Percentiles rank a stretch among this genome's conserved stretches.
These are phyloP conservation scores for Saturnispora diversa DNA, from an alignment of 805 yeast genomes.

Conservation along the genomic window DNA sequence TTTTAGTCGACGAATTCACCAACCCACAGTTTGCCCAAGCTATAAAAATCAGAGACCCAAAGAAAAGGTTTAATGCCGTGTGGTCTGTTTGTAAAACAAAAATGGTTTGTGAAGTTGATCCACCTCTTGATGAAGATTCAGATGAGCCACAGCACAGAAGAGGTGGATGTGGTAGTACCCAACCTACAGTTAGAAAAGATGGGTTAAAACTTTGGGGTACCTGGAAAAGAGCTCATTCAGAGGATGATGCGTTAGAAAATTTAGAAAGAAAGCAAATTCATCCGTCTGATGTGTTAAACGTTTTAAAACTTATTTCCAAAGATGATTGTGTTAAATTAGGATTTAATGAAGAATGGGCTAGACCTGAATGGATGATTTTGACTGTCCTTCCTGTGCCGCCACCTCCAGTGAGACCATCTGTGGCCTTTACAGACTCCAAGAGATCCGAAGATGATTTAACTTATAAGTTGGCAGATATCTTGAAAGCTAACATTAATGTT, in stretches of 20 bases:
- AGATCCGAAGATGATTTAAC: conserved; percentile 99
- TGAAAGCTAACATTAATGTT: conserved; percentile 95
- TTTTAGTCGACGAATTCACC: conserved; percentile 70
- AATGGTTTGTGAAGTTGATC: conserved; percentile 92
- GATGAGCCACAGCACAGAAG: conserved; percentile 38
- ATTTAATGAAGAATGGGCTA: conserved; percentile 88
- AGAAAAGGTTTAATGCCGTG: conserved; percentile 92
- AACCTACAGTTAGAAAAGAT: conserved; percentile 92
- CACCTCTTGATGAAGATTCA: conserved; percentile 47
- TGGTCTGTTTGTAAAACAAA: conserved; percentile 90
- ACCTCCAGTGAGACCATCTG: conserved; percentile 98
- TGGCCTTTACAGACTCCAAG: conserved; percentile 95
- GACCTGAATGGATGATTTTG: conserved; percentile 97
- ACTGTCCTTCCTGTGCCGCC: conserved; percentile 99
- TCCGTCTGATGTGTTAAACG: conserved; percentile 83
- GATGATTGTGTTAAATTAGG: conserved; percentile 81
- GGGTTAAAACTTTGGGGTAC: conserved; percentile 95
- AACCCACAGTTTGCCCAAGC: conserved; percentile 82
- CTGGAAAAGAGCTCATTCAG: conserved; percentile 79
- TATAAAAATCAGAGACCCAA: conserved; percentile 82
- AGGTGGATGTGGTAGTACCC: conserved; percentile 98
- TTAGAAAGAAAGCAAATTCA: conserved; percentile 86
- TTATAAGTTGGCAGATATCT: conserved; percentile 90
- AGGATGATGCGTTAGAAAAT: conserved; percentile 70
- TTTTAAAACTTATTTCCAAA: conserved; percentile 81